Conservation (phyloP, 805 yeast species). For the Blastobotrys parvus region DNA sequence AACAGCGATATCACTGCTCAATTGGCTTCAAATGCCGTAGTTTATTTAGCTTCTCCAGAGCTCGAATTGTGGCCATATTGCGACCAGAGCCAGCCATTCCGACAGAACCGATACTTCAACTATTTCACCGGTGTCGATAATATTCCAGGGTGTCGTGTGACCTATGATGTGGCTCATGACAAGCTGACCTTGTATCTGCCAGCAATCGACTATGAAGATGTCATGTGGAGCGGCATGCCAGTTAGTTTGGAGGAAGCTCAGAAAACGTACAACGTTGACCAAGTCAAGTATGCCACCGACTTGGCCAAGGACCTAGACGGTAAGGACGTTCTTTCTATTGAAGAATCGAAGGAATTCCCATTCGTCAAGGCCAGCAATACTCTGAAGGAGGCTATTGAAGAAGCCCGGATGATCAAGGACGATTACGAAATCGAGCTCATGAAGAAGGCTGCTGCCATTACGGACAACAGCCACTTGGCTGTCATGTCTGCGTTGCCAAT, state of each 20-base stretch:
- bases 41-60: slow-evolving; percentile 30
- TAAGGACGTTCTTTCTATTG: slow-evolving; percentile 19
- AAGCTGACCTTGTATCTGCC: slow-evolving; percentile 71
- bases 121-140: slow-evolving; percentile 72
- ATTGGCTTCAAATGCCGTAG: slow-evolving; percentile 42
- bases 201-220: slow-evolving; percentile 74
- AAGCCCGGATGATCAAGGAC: slow-evolving; percentile 79
- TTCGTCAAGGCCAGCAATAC: slow-evolving; percentile 15
- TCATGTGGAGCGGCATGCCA: slow-evolving; percentile 96
- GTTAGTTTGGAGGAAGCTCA: slow-evolving; percentile 55
- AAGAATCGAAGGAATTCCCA: slow-evolving; percentile 13
- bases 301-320: slow-evolving; percentile 29
- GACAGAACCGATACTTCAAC: slow-evolving; percentile 88
- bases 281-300: slow-evolving; percentile 54
- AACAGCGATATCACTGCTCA: slow-evolving; percentile 19
- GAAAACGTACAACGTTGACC: slow-evolving; percentile 69
- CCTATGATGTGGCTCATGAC: slow-evolving; percentile 46
- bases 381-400: slow-evolving; percentile 64
- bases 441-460: slow-evolving; percentile 73
- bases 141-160: slow-evolving; percentile 65
- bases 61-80: slow-evolving; percentile 57
- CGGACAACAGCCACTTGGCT: slow-evolving; percentile 82
- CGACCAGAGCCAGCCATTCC: slow-evolving; percentile 68
- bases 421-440: slow-evolving; percentile 67
- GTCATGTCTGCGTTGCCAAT: slow-evolving; percentile 91